Conservation (phyloP, 208 protist species). For the Tritrichomonas musculus region DNA sequence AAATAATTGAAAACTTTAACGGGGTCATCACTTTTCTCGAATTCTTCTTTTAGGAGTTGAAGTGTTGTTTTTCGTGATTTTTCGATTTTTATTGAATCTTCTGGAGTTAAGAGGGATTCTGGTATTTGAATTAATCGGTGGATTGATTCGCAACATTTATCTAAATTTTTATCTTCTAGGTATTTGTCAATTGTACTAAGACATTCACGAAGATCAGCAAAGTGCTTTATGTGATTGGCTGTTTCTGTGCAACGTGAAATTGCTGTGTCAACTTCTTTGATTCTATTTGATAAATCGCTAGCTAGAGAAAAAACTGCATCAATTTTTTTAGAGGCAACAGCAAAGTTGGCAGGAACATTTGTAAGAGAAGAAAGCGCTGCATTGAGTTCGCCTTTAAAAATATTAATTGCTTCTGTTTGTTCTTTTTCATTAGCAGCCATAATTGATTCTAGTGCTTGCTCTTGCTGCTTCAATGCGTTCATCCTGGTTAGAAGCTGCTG, state of each 20-base stretch:
- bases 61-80: not conserved
- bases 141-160: not conserved
- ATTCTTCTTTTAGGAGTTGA: not conserved
- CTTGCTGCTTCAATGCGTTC: slow-evolving; percentile 6
- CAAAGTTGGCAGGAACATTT: not conserved
- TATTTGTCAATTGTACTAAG: not conserved
- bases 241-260: not conserved
- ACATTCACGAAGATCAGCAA: not conserved
- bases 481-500: not conserved
- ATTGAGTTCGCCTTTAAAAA: not conserved
- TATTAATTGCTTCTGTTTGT: not conserved
- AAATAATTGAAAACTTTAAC: not conserved
- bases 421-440: not conserved
- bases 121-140: not conserved
- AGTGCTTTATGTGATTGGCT: not conserved
- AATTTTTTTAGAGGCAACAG: not conserved
- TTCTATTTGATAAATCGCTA: not conserved
- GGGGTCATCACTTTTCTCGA: not conserved
- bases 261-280: not conserved
- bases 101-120: not conserved
- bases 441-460: not conserved
- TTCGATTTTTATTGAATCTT: not conserved
- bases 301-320: not conserved
- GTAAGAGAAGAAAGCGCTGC: not conserved
- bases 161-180: not conserved